Conservation (phyloP, 805 yeast species). For the Teunomyces kruisii region DNA sequence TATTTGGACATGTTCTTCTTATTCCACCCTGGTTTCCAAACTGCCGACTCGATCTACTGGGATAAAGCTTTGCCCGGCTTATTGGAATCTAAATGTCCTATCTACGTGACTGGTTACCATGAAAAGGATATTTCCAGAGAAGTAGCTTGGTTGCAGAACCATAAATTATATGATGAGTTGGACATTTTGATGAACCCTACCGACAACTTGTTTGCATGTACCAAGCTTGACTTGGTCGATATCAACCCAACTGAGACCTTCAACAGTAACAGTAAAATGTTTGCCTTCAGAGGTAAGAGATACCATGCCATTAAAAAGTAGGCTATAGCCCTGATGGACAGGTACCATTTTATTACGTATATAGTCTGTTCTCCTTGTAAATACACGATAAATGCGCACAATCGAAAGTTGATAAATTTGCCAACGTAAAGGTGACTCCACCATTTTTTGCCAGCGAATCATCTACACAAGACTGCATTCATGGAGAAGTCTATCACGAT, state of each 20-base stretch:
- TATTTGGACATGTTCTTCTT: constrained; percentile 88
- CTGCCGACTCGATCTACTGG: constrained; percentile 84
- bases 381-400: constrained; percentile 5
- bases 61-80: constrained; percentile 80
- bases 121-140: constrained; percentile 70
- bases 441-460: neutral
- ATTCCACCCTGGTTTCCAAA: constrained; percentile 93
- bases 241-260: constrained; percentile 88
- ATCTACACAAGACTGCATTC: neutral
- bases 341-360: constrained; percentile 3
- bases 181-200: constrained; percentile 78
- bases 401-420: neutral
- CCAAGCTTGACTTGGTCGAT: constrained; percentile 95
- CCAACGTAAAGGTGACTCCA: neutral
- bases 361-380: constrained; percentile 7
- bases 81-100: constrained; percentile 89
- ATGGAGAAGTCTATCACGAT: constrained; percentile 22
- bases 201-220: constrained; percentile 73
- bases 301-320: constrained; percentile 71
- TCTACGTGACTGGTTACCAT: constrained; percentile 88
- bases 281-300: constrained; percentile 94
- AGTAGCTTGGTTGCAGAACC: constrained; percentile 68
- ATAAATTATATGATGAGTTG: constrained; percentile 59
- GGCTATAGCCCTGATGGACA: constrained; percentile 3
- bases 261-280: constrained; percentile 85